phyloP scores from a whole-genome alignment of 169 alveolate species.

The Cryptosporidium sp. region DNA sequence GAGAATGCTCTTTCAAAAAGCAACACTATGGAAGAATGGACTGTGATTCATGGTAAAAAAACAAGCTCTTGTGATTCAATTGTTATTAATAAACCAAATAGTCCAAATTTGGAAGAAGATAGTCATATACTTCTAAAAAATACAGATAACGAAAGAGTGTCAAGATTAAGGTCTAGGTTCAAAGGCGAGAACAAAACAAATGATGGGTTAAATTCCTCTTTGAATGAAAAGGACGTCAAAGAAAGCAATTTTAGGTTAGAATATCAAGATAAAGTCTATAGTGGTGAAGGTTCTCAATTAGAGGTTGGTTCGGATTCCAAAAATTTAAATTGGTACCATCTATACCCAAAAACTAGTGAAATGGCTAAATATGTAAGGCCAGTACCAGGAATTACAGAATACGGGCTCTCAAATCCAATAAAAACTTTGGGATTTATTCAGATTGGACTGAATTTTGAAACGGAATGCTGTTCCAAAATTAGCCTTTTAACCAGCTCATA shows the following conservation, averaged over 20 bases:
- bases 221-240: background rate
- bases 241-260: background rate
- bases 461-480: constrained; percentile 4
- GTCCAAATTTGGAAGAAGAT: background rate
- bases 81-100: background rate
- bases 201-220: background rate
- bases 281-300: background rate
- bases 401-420: constrained; percentile 60
- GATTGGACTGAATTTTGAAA: constrained; percentile 34
- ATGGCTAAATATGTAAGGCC: constrained; percentile 59
- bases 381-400: constrained; percentile 65
- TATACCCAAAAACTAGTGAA: constrained; percentile 50
- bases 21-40: constrained; percentile 22
- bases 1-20: background rate
- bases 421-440: constrained; percentile 70
- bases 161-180: background rate
- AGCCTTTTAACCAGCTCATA: constrained; percentile 5
- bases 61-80: background rate
- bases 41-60: constrained; percentile 24
- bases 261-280: background rate
- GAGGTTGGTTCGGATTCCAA: background rate
- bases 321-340: constrained; percentile 51
- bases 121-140: background rate
- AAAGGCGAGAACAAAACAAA: background rate
- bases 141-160: background rate